phyloP scores from a whole-genome alignment of 2,329 filamentous ascomycete genomes.

The Penicillium hordei region DNA sequence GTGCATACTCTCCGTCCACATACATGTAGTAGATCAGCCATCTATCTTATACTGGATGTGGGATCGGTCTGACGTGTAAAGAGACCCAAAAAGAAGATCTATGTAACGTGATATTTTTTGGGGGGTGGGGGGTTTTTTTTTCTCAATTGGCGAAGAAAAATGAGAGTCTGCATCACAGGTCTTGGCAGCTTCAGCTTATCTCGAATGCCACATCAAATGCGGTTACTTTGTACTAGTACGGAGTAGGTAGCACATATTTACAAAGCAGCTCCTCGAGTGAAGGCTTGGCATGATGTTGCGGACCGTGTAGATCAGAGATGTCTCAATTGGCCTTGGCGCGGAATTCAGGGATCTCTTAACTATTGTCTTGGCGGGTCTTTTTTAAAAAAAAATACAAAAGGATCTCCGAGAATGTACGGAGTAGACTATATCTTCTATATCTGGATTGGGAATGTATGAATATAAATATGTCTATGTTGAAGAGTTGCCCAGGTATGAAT shows the following conservation, averaged over 20 bases:
- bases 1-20: background rate
- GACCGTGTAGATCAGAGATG: constrained; percentile 11
- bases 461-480: too few species aligned
- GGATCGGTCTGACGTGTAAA: background rate
- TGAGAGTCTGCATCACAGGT: background rate
- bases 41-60: background rate
- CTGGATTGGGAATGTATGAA: too few species aligned
- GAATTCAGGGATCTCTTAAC: constrained; percentile 13
- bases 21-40: background rate
- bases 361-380: constrained; percentile 17
- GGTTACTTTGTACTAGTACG: background rate
- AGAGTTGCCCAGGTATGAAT: too few species aligned
- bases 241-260: background rate
- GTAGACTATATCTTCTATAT: too few species aligned
- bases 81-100: background rate
- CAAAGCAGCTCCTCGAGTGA: background rate
- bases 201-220: background rate
- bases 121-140: too few species aligned
- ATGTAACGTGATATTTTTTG: background rate
- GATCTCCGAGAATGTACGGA: background rate
- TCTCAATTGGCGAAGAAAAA: background rate
- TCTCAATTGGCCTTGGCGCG: constrained; percentile 17
- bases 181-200: constrained; percentile 2
- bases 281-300: constrained; percentile 16
- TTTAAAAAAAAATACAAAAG: too few species aligned